Conservation (phyloP, 192 early-diverging fungal species). For the Coemansia sp. region DNA sequence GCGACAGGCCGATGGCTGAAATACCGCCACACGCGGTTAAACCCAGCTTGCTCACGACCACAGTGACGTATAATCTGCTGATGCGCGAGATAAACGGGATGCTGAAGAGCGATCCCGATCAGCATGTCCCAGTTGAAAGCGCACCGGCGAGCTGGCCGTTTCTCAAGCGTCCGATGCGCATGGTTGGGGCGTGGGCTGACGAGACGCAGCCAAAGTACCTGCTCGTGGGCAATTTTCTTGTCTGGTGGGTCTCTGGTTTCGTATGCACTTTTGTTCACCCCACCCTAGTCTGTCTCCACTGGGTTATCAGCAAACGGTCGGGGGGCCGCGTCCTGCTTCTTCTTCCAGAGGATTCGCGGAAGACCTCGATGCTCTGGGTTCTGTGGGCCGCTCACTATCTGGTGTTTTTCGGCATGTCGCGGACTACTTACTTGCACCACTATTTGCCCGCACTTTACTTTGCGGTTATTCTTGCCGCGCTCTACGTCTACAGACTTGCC, state of each 20-base stretch:
- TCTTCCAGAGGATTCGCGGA: neutral
- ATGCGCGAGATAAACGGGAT: constrained; percentile 96
- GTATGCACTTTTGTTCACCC: constrained; percentile 33
- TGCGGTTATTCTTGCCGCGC: constrained; percentile 57
- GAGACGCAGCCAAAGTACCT: constrained; percentile 75
- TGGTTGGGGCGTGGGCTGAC: constrained; percentile 75
- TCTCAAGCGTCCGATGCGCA: constrained; percentile 72
- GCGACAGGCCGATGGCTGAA: constrained; percentile 60
- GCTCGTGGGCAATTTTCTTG: constrained; percentile 82
- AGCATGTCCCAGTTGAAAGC: constrained; percentile 76
- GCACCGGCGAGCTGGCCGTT: constrained; percentile 84
- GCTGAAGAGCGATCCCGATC: constrained; percentile 84
- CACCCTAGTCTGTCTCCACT: constrained; percentile 1
- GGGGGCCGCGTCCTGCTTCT: neutral
- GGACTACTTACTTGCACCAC: constrained; percentile 73
- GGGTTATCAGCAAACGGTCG: constrained; percentile 14
- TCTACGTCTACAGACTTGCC: constrained; percentile 11
- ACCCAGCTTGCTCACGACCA: constrained; percentile 67
- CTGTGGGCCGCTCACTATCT: constrained; percentile 66
- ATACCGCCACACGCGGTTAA: constrained; percentile 53
- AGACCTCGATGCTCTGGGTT: constrained; percentile 20
- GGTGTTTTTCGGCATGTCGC: constrained; percentile 68
- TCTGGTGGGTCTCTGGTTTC: constrained; percentile 77
- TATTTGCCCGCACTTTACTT: constrained; percentile 73
- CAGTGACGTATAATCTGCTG: constrained; percentile 83